Evolutionary conservation across 805 yeast species (phyloP), one percentile per base, ranked within the genome.

Genomic region (Pichia nanzhaoensis): DNA sequence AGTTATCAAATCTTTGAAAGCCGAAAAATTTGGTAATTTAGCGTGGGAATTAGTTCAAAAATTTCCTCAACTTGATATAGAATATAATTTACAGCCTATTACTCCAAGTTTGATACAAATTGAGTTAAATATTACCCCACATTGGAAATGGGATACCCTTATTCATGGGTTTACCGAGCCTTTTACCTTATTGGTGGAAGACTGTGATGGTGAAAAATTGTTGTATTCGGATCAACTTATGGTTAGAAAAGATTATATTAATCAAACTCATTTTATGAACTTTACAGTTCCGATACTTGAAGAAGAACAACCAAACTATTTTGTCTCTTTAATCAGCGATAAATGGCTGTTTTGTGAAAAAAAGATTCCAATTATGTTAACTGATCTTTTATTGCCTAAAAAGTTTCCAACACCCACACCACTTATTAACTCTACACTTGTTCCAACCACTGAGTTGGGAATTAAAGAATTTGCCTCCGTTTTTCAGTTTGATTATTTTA

Each of bases 331-430:
- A 12, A 63, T 84, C 2, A 87, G 95, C 46, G 95, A 90, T 47
- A 77, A 72, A 48, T 93, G 98, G 99, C 64, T 89, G 4, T 90
- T 86, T 50, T 78, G 88, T 46, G 85, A 77, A 45, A 68, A 73
- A 50, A 76, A 74, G 48, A 58, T 74, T 1, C 86, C 96, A 0
- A 68, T 88, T 1, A 61, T 78, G 45, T 64, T 87, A 48, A 65
- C 69, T 28, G 58, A 66, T 19, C 51, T 84, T 44, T 67, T 64
- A 30, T 42, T 79, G 4, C 96, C 95, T 5, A 74, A 76, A 55
- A 75, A 74, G 51, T 77, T 82, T 46, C 78, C 86, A 1, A 71
- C 82, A 0, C 78, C 78, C 31, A 80, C 88, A 0, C 75, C 74
- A 27, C 55, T 84, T 19, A 55, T 76, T n/a, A 80, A 74, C 24